Percentiles rank a stretch among this genome's conserved stretches.
phyloP scores from a whole-genome alignment of 345 rosid species.

The Arabidopsis arenosa region DNA sequence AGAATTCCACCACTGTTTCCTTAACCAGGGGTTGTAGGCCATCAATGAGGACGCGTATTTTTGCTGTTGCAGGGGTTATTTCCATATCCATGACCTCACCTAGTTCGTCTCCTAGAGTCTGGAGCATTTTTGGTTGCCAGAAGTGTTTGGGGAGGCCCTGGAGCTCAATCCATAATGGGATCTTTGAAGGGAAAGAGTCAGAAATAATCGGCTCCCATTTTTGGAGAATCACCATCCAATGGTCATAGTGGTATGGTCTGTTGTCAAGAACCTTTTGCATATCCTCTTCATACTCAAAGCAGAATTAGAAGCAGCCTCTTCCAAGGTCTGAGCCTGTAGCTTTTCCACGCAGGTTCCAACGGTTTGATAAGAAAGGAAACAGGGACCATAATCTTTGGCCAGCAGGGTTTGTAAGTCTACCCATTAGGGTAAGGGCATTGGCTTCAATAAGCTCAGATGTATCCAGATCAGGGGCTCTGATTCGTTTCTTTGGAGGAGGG shows the following conservation, averaged over 20 bases:
- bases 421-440: neutral
- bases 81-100: neutral
- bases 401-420: neutral
- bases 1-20: neutral
- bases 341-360: neutral
- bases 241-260: neutral
- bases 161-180: neutral
- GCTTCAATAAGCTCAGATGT: neutral
- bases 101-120: neutral
- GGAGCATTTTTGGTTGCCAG: neutral
- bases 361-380: neutral
- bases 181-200: neutral
- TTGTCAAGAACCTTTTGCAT: neutral
- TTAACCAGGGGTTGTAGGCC: neutral
- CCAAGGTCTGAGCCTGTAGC: neutral
- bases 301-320: neutral
- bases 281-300: neutral
- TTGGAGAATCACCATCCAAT: neutral
- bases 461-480: neutral
- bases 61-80: neutral
- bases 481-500: neutral
- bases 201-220: neutral
- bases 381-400: neutral
- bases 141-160: neutral
- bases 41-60: neutral